Base-by-base conservation (phyloP, 805 yeast species). In the Barnettozyma wickerhamii region DNA sequence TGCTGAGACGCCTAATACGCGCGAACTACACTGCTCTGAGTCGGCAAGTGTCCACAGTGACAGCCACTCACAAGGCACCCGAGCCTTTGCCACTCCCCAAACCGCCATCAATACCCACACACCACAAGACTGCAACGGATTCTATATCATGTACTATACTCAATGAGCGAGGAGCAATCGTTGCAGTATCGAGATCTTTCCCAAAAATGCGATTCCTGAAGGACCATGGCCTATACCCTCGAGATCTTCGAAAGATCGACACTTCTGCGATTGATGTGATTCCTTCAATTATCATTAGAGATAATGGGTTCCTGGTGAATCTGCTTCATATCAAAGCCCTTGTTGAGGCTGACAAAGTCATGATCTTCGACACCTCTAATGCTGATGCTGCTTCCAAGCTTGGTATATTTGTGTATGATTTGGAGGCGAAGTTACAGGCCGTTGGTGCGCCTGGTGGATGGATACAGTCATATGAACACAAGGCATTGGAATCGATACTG, bases 241-340 rank as follows among this genome's bases (percentile, higher is more conserved):
- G 97, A 63, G 97, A 90, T 60, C 65, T 90, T 47, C 64, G 97
- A 23, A 89, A 86, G 55, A 82, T 90, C 38, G 96, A 56, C 63
- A 74, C 71, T 42, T 83, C 85, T 26, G 71, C 81, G 19, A 71
- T 83, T 40, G 95, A 88, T 60, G 86, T 91, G 17, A 90, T 90
- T 4, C 99, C 99, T 0, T 79, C 88, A 15, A 83, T 93, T 34
- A 80, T 90, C 45, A 88, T 89, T 18, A 73, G 97, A 44, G 77
- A 77, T 47, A 39, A 76, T 64, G 83, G 95, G 38, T 84, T 91
- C 15, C 66, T 93, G 40, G 79, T 93, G 36, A 90, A 89, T 57
- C 63, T 93, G 55, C 65, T 93, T 29, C 93, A 90, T 58, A 88
- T 93, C 37, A 84, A 93, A 49, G 98, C 97, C 1, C 69, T 93